Base-by-base conservation (phyloP, 352 stramenopile species). In the Globisporangium carolinianum region DNA sequence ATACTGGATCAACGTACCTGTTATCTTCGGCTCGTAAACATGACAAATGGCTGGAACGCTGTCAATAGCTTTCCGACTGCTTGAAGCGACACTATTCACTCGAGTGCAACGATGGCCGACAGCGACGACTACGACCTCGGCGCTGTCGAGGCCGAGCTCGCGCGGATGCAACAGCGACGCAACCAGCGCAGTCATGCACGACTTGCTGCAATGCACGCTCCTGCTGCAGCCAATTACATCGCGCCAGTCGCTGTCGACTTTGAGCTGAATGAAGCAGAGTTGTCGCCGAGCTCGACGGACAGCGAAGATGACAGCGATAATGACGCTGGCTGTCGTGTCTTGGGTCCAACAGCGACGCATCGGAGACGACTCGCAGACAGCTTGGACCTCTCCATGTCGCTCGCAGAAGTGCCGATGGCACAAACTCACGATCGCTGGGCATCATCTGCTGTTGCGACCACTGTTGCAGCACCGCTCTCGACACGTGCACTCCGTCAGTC, bases 341-440 rank as follows among this genome's bases (percentile, higher is more conserved):
- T 32, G 24, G 24, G 24, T 32, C 2, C 24, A 32, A 32, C 24
- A 32, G 24, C 24, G 24, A 32, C 24, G 24, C 24, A 32, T 32
- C 24, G 24, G 11, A 38, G 48, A 39, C 18, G 61, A 50, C 61
- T 86, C 3, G 62, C 54, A 54, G 79, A 87, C 51, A 89, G 79
- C 43, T 66, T 89, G 14, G 76, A 89, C 36, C 58, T 89, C 36
- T 89, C 74, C 1, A 68, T 79, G 61, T 71, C 64, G 18, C 46
- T 72, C 14, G 60, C 55, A 1, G 58, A 68, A 35, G 24, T 64
- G 32, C n/a, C 39, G n/a, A 32, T 15, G 15, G 32, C 49, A 32
- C 24, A 32, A 32, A 32, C 24, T 32, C 24, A 32, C 24, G 36
- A 15, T 47, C 42, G 42, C 42, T 47, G 24, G 24, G 24, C 24